Base-by-base conservation (phyloP, 2,329 filamentous ascomycete species). In the Aspergillus vadensis region DNA sequence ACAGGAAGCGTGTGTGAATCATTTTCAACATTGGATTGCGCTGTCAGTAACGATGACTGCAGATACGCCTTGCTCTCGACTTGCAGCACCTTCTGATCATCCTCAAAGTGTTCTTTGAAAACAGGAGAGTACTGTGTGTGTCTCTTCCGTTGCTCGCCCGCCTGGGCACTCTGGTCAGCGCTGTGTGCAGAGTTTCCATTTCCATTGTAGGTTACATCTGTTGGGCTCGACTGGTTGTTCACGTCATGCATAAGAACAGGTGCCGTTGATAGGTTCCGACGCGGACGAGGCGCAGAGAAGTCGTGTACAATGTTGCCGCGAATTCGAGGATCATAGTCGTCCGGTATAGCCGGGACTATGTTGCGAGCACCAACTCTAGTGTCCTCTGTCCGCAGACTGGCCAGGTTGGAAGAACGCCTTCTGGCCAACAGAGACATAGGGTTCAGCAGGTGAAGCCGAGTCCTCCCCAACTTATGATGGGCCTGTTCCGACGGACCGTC, bases 221-320 rank as follows among this genome's bases (percentile, higher is more conserved):
- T 61, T 19, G 58, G 25, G 52, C 59, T 63, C 23, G 47, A 36
- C 23, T 43, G 50, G 44, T 52, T 53, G 17, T 25, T 36, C n/a
- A 56, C 62, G 39, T 68, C 65, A 14, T 57, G 63, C 15, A 56
- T 44, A 36, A 64, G 59, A n/a, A 63, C 63, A 12, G 66, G 63
- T 9, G 68, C 63, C 10, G 65, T 63, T 8, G 72, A 74, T 12
- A 76, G 58, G 63, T 76, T 74, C 8, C 74, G 71, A 57, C 81
- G 80, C 44, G 80, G 76, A 55, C 85, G 78, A 5, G 86, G 86
- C 4, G 83, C 84, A 52, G 85, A 87, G 70, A 88, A 89, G 67
- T 89, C 86, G 74, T 89, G 86, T 1, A 88, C 80, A 21, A 86
- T 82, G 52, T 83, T 86, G 17, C 86, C 86, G 55, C 84, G 81